Base-by-base conservation (phyloP, 768 basidiomycete genomes). In the Rhodotorula toruloides region DNA sequence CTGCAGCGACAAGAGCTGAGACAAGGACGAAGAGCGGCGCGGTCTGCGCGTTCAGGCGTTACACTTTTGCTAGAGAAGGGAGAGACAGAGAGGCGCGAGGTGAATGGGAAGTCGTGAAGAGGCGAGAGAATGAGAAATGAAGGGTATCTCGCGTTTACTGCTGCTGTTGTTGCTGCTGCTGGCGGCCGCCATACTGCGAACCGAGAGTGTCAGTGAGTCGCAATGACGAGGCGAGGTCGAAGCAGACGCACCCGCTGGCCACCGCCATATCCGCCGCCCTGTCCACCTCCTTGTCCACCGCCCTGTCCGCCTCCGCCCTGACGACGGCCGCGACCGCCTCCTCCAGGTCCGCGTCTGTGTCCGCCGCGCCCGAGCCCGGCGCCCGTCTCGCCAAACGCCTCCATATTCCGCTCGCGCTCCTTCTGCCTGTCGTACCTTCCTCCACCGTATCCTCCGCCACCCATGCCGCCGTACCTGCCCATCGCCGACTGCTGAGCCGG, bases 351-450 rank as follows among this genome's bases (percentile, higher is more conserved):
- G 29, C 72, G 49, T 27, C 70, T 42, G 31, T 36, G 31, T 8
- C 56, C 54, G 22, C 63, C 63, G n/a, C 63, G 14, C 2, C 71
- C 65, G 7, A 58, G 22, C 10, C 46, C n/a, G n/a, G 42, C 67
- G 3, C 74, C 74, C 25, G 63, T 52, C 55, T 74, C 73, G 12
- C 76, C 74, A 43, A 77, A 76, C 40, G 75, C 71, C n/a, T 72
- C 67, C 63, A 76, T 44, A 49, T 76, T 75, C 60, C 62, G 60
- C 37, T 54, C 48, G 34, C 74, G 59, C 68, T 75, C 76, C 32
- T 43, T 60, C 25, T 40, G 36, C 29, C 74, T 52, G 47, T 75
- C 72, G 49, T 68, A 73, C 54, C 69, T 65, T n/a, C 57, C 61
- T 16, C 58, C 58, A 21, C 57, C 63, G 31, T 58, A 67, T 29